Evolutionary conservation across 164 flowering plant species (phyloP).

Genomic region (Aristolochia contorta): DNA sequence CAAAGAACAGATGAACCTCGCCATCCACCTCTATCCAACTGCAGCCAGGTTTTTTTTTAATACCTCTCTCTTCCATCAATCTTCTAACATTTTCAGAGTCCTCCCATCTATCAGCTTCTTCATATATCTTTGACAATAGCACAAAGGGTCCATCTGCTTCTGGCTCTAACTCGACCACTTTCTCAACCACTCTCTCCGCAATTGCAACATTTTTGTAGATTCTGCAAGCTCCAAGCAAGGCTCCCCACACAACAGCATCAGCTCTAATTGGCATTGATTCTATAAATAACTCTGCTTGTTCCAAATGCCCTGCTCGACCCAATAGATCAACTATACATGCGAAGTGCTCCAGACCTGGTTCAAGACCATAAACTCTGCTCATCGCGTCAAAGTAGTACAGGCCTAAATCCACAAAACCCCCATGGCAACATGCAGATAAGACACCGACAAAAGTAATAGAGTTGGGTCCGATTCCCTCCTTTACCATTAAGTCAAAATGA

Average conservation of each 20-base stretch:
- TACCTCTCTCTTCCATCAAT: slow-evolving; percentile 3
- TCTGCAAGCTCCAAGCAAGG: no score
- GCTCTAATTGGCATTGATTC: slow-evolving; percentile 5
- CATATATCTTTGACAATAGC: slow-evolving; percentile 4
- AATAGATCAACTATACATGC: slow-evolving; percentile 6
- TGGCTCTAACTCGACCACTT: no score
- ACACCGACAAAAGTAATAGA: slow-evolving; percentile 5
- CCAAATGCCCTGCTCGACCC: neutral
- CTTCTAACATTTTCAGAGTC: slow-evolving; percentile 2
- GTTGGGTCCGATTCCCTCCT: slow-evolving; percentile 4
- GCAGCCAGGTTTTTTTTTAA: neutral
- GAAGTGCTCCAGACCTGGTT: slow-evolving; percentile 5
- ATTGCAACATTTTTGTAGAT: no score
- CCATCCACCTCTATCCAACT: slow-evolving; percentile 12
- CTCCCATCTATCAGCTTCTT: slow-evolving; percentile 1
- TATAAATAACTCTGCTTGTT: slow-evolving; percentile 2
- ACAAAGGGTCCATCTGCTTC: no score
- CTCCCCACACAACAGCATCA: no score
- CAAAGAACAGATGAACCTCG: slow-evolving; percentile 4
- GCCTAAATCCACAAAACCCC: slow-evolving; percentile 1
- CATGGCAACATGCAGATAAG: slow-evolving; percentile 6
- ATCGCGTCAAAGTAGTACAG: neutral
- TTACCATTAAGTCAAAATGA: neutral
- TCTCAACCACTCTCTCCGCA: no score
- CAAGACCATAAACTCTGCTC: slow-evolving; percentile 3